Conservation (phyloP, 306 rosid species). For the Parietaria judaica region DNA sequence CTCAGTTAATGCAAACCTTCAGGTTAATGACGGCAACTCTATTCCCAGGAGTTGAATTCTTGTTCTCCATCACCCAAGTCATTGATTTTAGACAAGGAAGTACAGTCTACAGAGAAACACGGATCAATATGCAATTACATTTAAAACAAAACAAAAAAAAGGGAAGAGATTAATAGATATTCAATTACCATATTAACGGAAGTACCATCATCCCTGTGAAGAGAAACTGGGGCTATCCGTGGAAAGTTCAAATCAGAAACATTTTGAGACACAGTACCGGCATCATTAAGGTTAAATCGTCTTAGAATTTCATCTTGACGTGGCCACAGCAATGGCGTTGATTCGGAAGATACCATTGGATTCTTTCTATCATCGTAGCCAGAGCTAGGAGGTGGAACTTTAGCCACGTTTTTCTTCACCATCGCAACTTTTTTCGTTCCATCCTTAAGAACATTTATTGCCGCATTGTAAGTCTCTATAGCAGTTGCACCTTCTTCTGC, state of each 20-base stretch:
- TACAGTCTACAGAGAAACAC: conserved; percentile 44
- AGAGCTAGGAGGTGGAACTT: conserved; percentile 55
- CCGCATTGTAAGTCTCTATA: conserved; percentile 65
- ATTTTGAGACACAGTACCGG: conserved; percentile 49
- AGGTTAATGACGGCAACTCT: conserved; percentile 80
- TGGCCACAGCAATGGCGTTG: conserved; percentile 85
- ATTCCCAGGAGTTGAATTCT: conserved; percentile 65
- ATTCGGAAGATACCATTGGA: conserved; percentile 42
- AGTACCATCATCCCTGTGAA: conserved; percentile 78
- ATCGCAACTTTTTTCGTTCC: conserved; percentile 60
- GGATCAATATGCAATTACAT: conserved; percentile 17
- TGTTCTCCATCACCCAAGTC: conserved; percentile 98
- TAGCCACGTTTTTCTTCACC: conserved; percentile 58
- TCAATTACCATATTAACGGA: conserved; percentile 60
- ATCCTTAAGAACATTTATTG: conserved; percentile 63
- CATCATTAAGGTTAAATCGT: conserved; percentile 74
- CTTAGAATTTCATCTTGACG: conserved; percentile 63
- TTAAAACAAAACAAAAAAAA: conserved; percentile 11
- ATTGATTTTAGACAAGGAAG: conserved; percentile 89
- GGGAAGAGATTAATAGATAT: background rate
- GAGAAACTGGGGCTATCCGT: conserved; percentile 78
- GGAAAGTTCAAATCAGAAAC: conserved; percentile 78
- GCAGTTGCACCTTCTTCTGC: conserved; percentile 86
- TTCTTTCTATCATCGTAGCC: conserved; percentile 54
- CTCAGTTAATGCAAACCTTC: conserved; percentile 45